phyloP scores from a whole-genome alignment of 306 rosid species.

The Citrullus mucosospermus region DNA sequence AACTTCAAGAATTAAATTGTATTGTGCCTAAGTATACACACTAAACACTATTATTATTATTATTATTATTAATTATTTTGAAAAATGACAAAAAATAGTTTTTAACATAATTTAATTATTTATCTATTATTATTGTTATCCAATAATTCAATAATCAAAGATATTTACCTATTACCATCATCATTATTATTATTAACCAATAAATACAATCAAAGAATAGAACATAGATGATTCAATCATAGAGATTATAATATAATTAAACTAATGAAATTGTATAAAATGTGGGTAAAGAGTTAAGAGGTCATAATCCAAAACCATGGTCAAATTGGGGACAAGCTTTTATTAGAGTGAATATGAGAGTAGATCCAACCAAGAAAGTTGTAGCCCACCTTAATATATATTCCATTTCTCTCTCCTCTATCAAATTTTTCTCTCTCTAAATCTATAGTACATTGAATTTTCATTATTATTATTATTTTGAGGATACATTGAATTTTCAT shows the following conservation, averaged over 20 bases:
- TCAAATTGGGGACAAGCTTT: background rate
- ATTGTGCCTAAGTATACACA: too few species aligned
- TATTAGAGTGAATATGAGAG: background rate
- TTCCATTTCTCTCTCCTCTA: too few species aligned
- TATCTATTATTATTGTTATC: too few species aligned
- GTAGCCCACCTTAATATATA: background rate
- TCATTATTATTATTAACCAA: background rate
- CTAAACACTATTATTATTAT: too few species aligned
- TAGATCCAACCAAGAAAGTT: slow-evolving; percentile 1
- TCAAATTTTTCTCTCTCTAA: background rate
- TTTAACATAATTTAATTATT: too few species aligned
- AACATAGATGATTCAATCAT: background rate
- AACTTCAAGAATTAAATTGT: too few species aligned
- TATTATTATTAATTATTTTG: too few species aligned
- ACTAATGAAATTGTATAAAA: background rate
- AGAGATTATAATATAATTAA: background rate
- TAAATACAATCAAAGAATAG: background rate
- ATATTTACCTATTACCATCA: too few species aligned
- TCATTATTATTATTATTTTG: too few species aligned
- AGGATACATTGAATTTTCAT: background rate
- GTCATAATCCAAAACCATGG: background rate
- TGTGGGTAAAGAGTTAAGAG: background rate
- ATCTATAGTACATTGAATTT: background rate
- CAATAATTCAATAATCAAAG: too few species aligned
- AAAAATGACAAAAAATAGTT: too few species aligned